Evolutionary conservation across 495 filamentous ascomycete genomes (phyloP).

Genomic region (Talaromyces thailandensis): DNA sequence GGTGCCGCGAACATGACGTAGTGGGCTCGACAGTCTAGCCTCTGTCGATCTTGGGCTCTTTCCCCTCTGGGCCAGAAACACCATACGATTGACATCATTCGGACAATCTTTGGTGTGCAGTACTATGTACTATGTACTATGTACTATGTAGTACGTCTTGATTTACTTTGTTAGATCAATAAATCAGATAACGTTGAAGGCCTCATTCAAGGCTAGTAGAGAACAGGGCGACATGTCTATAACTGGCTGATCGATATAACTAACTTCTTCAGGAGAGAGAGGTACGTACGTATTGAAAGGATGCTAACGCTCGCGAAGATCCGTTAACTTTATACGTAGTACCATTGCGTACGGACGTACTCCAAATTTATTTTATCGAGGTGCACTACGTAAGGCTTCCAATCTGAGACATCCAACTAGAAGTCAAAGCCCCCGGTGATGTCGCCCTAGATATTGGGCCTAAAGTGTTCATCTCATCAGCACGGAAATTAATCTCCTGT

Average conservation of each 20-base stretch:
- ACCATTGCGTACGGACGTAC: background rate
- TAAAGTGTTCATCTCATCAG: background rate
- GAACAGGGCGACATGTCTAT: background rate
- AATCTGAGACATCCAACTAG: background rate
- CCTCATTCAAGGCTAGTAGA: background rate
- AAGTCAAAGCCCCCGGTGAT: background rate
- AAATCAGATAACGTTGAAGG: too few species aligned
- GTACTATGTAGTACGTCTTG: too few species aligned
- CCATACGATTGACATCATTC: background rate
- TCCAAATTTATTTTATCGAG: background rate
- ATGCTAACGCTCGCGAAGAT: background rate
- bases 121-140: too few species aligned
- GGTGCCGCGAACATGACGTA: background rate
- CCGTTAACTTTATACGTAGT: too few species aligned
- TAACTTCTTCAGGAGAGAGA: background rate
- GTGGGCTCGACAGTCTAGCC: background rate
- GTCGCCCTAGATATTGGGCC: background rate
- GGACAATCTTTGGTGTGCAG: background rate
- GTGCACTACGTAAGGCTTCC: background rate
- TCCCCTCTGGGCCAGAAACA: background rate
- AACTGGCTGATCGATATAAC: background rate
- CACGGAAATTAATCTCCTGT: background rate
- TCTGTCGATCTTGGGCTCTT: background rate
- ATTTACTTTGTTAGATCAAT: background rate
- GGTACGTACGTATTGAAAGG: background rate